Conservation (phyloP, 2,329 filamentous ascomycete genomes). For the Anthostomella pinea region DNA sequence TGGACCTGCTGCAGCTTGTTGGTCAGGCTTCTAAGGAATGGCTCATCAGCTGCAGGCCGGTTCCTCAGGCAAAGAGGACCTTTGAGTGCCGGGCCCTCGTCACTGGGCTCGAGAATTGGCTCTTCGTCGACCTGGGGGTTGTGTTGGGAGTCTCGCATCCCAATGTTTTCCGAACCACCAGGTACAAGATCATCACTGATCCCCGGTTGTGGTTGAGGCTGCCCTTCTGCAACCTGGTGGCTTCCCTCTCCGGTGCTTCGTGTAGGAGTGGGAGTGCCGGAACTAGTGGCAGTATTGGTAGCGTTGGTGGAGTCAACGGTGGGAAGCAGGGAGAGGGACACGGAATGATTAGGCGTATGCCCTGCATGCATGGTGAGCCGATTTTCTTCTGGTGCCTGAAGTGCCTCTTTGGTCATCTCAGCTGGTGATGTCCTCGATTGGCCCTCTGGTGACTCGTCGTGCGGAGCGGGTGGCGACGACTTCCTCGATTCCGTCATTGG, state of each 20-base stretch:
- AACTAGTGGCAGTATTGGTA: conserved; percentile 38
- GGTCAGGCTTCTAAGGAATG: conserved; percentile 49
- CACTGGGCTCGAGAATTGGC: conserved; percentile 36
- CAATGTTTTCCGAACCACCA: conserved; percentile 16
- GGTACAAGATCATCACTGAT: conserved; percentile 7
- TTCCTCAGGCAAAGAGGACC: conserved; percentile 55
- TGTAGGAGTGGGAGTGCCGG: conserved; percentile 39
- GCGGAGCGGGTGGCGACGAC: conserved; percentile 29
- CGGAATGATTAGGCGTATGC: conserved; percentile 58
- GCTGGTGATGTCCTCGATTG: conserved; percentile 32
- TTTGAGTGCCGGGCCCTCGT: conserved; percentile 45
- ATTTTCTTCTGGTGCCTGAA: conserved; percentile 46
- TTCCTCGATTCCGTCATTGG: conserved; percentile 26
- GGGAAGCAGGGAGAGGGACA: conserved; percentile 50
- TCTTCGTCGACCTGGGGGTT: conserved; percentile 11
- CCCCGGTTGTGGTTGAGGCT: conserved; percentile 16
- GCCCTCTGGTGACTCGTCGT: conserved; percentile 24
- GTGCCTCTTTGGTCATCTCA: conserved; percentile 43
- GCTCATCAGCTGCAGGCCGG: conserved; percentile 53
- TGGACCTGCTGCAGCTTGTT: conserved; percentile 50
- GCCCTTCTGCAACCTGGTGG: conserved; percentile 1
- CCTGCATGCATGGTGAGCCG: conserved; percentile 61
- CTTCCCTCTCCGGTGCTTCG: conserved; percentile 18
- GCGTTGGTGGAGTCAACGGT: conserved; percentile 42
- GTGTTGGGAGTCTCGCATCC: conserved; percentile 1